Conservation (phyloP, 306 rosid species). For the Pterocarpus macrocarpus region DNA sequence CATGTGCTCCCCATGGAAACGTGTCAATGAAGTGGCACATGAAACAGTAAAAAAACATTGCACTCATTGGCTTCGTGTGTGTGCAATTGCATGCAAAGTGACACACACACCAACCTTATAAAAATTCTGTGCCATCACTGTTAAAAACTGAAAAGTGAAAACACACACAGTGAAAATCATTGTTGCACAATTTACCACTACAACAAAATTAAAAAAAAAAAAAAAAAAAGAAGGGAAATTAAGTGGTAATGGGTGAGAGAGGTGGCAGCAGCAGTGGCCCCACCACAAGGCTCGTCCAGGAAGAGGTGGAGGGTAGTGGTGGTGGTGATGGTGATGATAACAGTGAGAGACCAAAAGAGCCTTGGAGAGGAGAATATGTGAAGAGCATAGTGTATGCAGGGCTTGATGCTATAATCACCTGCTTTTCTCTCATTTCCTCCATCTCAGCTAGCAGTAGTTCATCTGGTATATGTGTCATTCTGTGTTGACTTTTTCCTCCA, state of each 20-base stretch:
- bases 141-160: conserved; percentile 19
- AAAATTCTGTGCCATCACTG: background rate
- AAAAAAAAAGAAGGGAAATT: background rate
- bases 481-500: background rate
- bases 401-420: conserved; percentile 69
- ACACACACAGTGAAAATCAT: background rate
- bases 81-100: conserved; percentile 53
- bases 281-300: conserved; percentile 40
- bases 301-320: background rate
- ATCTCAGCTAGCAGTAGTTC: conserved; percentile 60
- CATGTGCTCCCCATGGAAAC: conserved; percentile 38
- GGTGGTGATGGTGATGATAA: conserved; percentile 8
- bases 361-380: conserved; percentile 62
- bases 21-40: conserved; percentile 42
- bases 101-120: conserved; percentile 21
- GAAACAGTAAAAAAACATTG: background rate
- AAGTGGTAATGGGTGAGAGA: conserved; percentile 42
- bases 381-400: conserved; percentile 66
- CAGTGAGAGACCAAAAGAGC: conserved; percentile 65
- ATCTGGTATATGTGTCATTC: conserved; percentile 40
- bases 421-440: conserved; percentile 74
- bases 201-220: background rate
- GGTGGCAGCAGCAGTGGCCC: conserved; percentile 22
- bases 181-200: conserved; percentile 23
- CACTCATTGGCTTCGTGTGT: conserved; percentile 51